Conservation (phyloP, 495 filamentous ascomycete genomes). For the Margaritispora aquatica region DNA sequence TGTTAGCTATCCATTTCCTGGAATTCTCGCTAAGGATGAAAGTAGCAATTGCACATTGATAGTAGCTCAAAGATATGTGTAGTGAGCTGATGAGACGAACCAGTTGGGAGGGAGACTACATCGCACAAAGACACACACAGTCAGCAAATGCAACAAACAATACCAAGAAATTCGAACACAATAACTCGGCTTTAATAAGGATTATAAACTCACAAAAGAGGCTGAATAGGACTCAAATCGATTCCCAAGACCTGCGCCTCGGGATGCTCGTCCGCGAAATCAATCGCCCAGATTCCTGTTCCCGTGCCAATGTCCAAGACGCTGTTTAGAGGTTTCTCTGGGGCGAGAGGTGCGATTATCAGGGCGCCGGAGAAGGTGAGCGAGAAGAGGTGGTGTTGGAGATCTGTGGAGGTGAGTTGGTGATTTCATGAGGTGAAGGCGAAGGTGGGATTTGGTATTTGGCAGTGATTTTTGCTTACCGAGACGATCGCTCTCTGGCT, state of each 20-base stretch:
- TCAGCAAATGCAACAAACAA: too few relatives aligned
- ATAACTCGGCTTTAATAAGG: neutral
- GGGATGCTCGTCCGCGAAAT: constrained; percentile 12
- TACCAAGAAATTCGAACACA: neutral
- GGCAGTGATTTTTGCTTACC: neutral
- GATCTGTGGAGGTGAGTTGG: constrained; percentile 8
- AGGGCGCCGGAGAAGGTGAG: constrained; percentile 36
- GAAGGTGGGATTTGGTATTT: too few relatives aligned
- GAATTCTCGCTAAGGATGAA: too few relatives aligned
- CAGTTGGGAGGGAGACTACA: constrained; percentile 10
- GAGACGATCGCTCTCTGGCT: constrained; percentile 8
- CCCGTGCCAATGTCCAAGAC: constrained; percentile 10
- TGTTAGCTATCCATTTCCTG: too few relatives aligned
- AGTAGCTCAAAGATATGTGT: neutral
- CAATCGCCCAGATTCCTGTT: constrained; percentile 18
- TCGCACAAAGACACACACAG: too few relatives aligned
- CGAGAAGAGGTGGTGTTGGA: constrained; percentile 41
- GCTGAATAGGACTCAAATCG: constrained; percentile 14
- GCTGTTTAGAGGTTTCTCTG: neutral
- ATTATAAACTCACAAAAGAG: constrained; percentile 3
- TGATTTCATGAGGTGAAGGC: too few relatives aligned
- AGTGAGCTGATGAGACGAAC: neutral
- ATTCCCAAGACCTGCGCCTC: constrained; percentile 10
- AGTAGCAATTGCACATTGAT: too few relatives aligned
- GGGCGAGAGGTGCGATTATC: constrained; percentile 6